These are phyloP conservation scores for Diplodia corticola DNA, from an alignment of 2,329 filamentous ascomycete genomes.

Conservation along the genomic window DNA sequence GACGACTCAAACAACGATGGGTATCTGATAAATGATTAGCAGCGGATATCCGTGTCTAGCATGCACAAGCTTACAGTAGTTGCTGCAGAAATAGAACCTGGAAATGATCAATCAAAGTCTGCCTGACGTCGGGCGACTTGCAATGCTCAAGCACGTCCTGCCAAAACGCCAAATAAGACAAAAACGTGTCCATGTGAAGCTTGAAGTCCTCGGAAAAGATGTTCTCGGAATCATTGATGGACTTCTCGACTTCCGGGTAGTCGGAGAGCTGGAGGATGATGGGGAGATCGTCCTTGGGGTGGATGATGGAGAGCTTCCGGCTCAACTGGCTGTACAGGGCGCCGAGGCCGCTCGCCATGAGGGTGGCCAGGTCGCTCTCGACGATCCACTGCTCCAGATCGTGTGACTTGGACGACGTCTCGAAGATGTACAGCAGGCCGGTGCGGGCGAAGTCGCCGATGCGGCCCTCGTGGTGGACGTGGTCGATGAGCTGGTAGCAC, in stretches of 20 bases:
- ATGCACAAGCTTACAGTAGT: slow-evolving; percentile 63
- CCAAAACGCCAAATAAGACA: slow-evolving; percentile 96
- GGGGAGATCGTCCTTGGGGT: slow-evolving; percentile 72
- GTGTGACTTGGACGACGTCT: slow-evolving; percentile 80
- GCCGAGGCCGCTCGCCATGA: slow-evolving; percentile 95
- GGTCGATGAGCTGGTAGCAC: slow-evolving; percentile 94
- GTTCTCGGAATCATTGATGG: slow-evolving; percentile 67
- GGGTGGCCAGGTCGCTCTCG: slow-evolving; percentile 89
- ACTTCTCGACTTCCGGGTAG: slow-evolving; percentile 71
- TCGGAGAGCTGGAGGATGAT: slow-evolving; percentile 87
- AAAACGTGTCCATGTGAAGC: slow-evolving; percentile 85
- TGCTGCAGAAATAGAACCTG: slow-evolving; percentile 96
- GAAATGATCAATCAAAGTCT: slow-evolving; percentile 92
- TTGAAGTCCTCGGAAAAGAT: slow-evolving; percentile 75
- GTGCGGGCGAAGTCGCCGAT: slow-evolving; percentile 95
- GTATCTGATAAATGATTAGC: slow-evolving; percentile 59
- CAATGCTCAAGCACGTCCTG: slow-evolving; percentile 98
- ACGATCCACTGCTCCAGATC: slow-evolving; percentile 94
- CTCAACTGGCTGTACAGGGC: slow-evolving; percentile 67
- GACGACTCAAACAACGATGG: slow-evolving; percentile 95
- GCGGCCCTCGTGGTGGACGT: slow-evolving; percentile 92
- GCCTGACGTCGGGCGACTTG: slow-evolving; percentile 85
- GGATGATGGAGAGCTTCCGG: slow-evolving; percentile 78
- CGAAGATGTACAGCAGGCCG: slow-evolving; percentile 91
- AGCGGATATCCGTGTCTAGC: slow-evolving; percentile 15